Percentiles rank a stretch among this genome's conserved stretches.
phyloP scores from a whole-genome alignment of 2,329 filamentous ascomycete species.

The Grosmannia huntii region DNA sequence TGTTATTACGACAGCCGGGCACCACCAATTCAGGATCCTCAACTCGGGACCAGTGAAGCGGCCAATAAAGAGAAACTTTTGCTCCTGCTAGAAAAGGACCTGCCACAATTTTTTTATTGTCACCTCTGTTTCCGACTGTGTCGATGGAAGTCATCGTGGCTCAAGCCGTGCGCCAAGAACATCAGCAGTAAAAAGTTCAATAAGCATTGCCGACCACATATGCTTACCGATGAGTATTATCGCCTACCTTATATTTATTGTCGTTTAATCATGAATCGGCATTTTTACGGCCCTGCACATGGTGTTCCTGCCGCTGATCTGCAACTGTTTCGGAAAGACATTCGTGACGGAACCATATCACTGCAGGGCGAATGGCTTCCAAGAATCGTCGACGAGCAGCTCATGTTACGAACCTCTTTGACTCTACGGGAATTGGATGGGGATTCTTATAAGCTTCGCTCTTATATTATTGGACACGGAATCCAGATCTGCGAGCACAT shows the following conservation, averaged over 20 bases:
- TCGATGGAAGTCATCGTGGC: not conserved
- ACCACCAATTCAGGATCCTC: too few species aligned
- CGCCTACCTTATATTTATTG: not conserved
- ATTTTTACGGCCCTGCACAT: not conserved
- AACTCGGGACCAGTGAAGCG: too few species aligned
- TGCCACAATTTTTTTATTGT: not conserved
- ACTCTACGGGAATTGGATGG: not conserved
- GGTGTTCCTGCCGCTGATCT: not conserved
- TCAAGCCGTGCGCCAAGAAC: not conserved
- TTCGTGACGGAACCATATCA: too few species aligned
- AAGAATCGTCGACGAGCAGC: not conserved
- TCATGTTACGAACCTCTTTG: not conserved
- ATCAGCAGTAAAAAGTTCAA: not conserved
- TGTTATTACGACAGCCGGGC: not conserved
- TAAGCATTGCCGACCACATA: not conserved
- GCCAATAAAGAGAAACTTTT: not conserved
- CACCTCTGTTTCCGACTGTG: not conserved
- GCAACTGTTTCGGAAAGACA: not conserved
- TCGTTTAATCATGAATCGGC: not conserved
- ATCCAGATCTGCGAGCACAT: not conserved
- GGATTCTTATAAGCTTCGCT: not conserved
- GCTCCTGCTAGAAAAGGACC: not conserved
- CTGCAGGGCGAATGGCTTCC: not conserved
- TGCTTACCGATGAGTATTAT: not conserved
- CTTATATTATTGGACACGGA: not conserved